These are phyloP conservation scores for Termitomyces sp. DNA, from an alignment of 768 basidiomycete genomes.

Conservation along the genomic window DNA sequence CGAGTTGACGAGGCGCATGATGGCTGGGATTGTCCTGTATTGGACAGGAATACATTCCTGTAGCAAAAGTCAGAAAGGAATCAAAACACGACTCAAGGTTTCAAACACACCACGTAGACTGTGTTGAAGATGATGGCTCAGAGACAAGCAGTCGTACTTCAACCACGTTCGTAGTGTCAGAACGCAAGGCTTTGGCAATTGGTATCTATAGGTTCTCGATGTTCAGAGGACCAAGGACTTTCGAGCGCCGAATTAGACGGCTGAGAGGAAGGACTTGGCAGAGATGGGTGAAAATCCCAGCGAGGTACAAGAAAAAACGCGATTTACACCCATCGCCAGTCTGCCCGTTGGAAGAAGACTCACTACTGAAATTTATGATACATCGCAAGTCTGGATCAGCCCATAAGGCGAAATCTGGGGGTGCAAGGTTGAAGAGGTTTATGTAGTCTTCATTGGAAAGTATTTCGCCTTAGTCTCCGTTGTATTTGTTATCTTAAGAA, in stretches of 20 bases:
- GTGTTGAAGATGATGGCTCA: slow-evolving; percentile 30
- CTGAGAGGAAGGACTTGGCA: slow-evolving; percentile 54
- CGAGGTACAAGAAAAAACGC: background rate
- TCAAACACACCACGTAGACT: slow-evolving; percentile 49
- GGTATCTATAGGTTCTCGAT: slow-evolving; percentile 33
- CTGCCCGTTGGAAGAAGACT: slow-evolving; percentile 1
- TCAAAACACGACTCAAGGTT: background rate
- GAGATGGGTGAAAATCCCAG: slow-evolving; percentile 13
- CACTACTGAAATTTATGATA: slow-evolving; percentile 34
- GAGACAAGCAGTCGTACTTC: slow-evolving; percentile 61
- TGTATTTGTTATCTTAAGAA: no score
- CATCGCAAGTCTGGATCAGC: slow-evolving; percentile 46
- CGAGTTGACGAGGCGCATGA: slow-evolving; percentile 36
- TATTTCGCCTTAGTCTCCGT: slow-evolving; percentile 5
- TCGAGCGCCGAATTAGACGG: slow-evolving; percentile 39
- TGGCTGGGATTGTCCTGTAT: slow-evolving; percentile 46
- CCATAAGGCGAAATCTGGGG: slow-evolving; percentile 74
- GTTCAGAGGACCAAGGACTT: slow-evolving; percentile 22
- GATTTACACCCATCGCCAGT: slow-evolving; percentile 38
- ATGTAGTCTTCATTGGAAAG: slow-evolving; percentile 37
- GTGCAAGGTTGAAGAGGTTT: slow-evolving; percentile 45
- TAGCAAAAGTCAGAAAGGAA: background rate
- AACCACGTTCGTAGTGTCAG: slow-evolving; percentile 35
- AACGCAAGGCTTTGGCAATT: slow-evolving; percentile 56
- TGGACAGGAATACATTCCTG: slow-evolving; percentile 69